Conservation (phyloP, 2,329 filamentous ascomycete species). For the Calonectria fujianensis region DNA sequence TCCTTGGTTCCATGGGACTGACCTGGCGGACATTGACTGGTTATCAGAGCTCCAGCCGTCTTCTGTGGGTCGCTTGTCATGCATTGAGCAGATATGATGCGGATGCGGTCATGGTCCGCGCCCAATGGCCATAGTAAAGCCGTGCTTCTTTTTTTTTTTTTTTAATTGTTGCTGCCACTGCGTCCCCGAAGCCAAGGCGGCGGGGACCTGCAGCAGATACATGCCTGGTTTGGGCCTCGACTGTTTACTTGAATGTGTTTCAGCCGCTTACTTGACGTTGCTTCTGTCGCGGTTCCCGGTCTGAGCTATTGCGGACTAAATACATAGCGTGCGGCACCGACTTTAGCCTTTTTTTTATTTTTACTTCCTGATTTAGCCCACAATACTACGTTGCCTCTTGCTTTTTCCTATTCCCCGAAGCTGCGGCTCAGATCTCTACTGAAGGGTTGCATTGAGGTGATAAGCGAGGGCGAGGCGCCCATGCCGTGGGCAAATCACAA, state of each 20-base stretch:
- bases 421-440: conserved; percentile 12
- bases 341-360: background rate
- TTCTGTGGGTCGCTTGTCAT: conserved; percentile 29
- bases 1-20: conserved; percentile 29
- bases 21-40: conserved; percentile 26
- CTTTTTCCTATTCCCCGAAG: background rate
- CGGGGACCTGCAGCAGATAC: conserved; percentile 26
- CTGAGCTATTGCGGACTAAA: background rate
- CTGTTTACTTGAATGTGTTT: background rate
- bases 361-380: background rate
- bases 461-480: conserved; percentile 23
- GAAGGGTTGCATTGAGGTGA: conserved; percentile 27
- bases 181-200: background rate
- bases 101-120: conserved; percentile 9
- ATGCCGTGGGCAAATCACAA: conserved; percentile 19
- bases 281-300: conserved; percentile 9
- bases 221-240: conserved; percentile 3
- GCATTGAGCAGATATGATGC: conserved; percentile 27
- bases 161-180: background rate
- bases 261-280: conserved; percentile 8
- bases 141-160: conserved; percentile 6
- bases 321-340: background rate
- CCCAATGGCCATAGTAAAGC: conserved; percentile 12
- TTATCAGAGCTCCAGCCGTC: conserved; percentile 5
- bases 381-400: background rate